Base-by-base conservation (phyloP, 305 asterid genomes). In the Fraxinus albicans region DNA sequence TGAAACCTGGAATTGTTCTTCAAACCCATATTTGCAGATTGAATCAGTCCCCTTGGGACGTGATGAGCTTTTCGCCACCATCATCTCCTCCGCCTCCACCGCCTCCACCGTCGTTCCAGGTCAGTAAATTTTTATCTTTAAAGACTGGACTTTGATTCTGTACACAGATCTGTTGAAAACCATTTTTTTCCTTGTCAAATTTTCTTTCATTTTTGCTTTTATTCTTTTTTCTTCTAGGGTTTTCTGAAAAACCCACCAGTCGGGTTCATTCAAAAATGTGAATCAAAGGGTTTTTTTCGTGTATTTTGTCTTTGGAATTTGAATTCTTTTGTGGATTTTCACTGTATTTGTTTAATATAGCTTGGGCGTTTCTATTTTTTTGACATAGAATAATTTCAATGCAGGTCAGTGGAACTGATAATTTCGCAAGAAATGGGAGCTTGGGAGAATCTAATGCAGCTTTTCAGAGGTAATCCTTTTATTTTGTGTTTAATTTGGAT, bases 1-100 rank as follows among this genome's bases (percentile, higher is more conserved):
- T 85, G 10, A 75, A 81, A 35, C 78, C 87, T 0, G 88, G 86
- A 6, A 4, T 76, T 23, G 8, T 44, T 25, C 31, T 81, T 40
- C 82, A 81, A 36, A 67, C 85, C 78, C 84, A 81, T 21, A 17
- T 78, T 4, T 90, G 91, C 47, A 87, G 79, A 82, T 88, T 90
- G 33, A 90, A 90, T 80, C 91, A 90, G 70, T 87, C 91, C 50
- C 91, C 88, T 23, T 90, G 91, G 93, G 93, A 90, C 82, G 89
- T 90, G 9, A 80, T 82, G 31, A 78, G 75, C 69, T 88, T 88
- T 78, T 77, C 88, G 40, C 83, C 89, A 1, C 73, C 91, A 15
- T 27, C 86, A n/a, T 8, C 77, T 21, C 78, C 86, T 65, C 87
- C 87, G 38, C 88, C 84, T 2, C 90, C 88, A 3, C 79, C 74